Conservation (phyloP, 257 asterid species). For the Solanum pinnatisectum region DNA sequence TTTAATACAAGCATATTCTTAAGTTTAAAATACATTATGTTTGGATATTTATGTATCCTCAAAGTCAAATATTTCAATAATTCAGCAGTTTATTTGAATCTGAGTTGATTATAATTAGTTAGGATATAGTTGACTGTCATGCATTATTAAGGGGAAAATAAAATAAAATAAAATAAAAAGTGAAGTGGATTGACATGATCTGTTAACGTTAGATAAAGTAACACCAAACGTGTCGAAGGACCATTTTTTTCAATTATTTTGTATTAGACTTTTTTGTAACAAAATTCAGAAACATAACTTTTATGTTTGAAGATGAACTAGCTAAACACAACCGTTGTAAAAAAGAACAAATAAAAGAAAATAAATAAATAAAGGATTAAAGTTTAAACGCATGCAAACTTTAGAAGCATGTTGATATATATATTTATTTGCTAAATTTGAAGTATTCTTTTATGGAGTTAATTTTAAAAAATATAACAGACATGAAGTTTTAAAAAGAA, state of each 20-base stretch:
- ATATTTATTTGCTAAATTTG: background rate
- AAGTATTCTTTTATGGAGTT: too few species aligned
- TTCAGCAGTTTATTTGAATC: background rate
- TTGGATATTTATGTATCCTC: background rate
- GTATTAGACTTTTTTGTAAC: background rate
- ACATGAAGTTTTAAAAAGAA: background rate
- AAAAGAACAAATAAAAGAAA: background rate
- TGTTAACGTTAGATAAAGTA: conserved; percentile 26
- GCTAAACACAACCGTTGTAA: background rate
- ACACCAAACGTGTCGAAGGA: background rate
- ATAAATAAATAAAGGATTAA: background rate
- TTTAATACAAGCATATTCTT: background rate
- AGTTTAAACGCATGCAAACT: background rate
- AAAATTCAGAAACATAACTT: background rate
- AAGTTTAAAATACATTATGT: background rate
- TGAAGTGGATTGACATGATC: conserved; percentile 4
- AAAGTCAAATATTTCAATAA: background rate
- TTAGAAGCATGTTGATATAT: background rate
- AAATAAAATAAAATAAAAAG: background rate
- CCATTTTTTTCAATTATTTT: background rate
- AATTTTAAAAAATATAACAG: background rate
- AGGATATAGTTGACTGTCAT: background rate
- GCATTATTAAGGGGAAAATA: background rate
- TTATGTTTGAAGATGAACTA: background rate
- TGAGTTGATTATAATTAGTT: background rate